Conservation (phyloP, 2,329 filamentous ascomycete genomes). For the Daldinia sp. region DNA sequence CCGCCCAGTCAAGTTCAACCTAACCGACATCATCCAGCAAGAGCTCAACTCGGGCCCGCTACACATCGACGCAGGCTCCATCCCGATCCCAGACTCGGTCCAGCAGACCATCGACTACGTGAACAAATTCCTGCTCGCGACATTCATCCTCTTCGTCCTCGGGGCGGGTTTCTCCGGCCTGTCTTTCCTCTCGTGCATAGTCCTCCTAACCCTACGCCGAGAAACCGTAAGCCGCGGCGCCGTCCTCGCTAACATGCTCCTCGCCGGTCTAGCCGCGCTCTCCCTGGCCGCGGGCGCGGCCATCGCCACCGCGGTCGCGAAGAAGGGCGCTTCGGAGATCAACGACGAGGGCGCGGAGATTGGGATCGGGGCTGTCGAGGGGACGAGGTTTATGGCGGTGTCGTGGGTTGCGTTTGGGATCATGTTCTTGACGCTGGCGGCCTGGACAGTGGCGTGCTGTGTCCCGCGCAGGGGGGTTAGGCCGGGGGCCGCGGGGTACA, state of each 20-base stretch:
- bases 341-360: constrained; percentile 54
- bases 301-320: constrained; percentile 52
- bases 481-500: not conserved
- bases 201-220: constrained; percentile 43
- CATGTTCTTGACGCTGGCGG: constrained; percentile 52
- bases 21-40: constrained; percentile 56
- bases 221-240: constrained; percentile 29
- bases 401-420: constrained; percentile 58
- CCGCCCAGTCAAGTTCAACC: constrained; percentile 52
- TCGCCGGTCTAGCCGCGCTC: constrained; percentile 50
- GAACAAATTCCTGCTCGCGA: constrained; percentile 57
- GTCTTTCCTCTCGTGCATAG: constrained; percentile 52
- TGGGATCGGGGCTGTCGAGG: constrained; percentile 55
- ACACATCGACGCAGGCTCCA: constrained; percentile 54
- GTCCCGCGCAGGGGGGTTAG: constrained; percentile 7
- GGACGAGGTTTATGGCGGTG: constrained; percentile 55
- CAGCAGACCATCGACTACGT: constrained; percentile 58
- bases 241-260: constrained; percentile 49
- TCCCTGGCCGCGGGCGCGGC: constrained; percentile 54
- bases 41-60: constrained; percentile 57
- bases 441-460: constrained; percentile 50
- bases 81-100: constrained; percentile 56
- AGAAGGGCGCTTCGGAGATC: constrained; percentile 53
- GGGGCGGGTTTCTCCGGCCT: constrained; percentile 54
- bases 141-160: constrained; percentile 60